Base-by-base conservation (phyloP, 1,284 basidiomycete genomes). In the Macrocystidia cucumis region DNA sequence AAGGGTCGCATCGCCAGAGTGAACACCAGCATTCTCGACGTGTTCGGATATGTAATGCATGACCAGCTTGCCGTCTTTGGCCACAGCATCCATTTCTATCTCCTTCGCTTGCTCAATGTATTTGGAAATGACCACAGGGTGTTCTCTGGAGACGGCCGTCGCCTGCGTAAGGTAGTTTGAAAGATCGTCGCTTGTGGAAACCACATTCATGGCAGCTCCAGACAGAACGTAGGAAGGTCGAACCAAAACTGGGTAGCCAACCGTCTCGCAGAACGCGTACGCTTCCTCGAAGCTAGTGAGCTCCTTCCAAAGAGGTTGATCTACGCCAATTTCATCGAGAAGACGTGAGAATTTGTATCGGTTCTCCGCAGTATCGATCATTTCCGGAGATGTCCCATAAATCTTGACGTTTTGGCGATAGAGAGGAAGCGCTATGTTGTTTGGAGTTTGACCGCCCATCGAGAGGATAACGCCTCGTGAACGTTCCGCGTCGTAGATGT, bases 31-130 rank as follows among this genome's bases (percentile, higher is more conserved):
- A 55, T 98, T 98, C 67, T 98, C 96, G 53, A 98, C 93, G 59
- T 98, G 96, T 67, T 98, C 95, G 11, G 95, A 98, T 57, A 98
- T 89, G 65, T 92, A 98, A 62, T 98, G 95, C 93, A 98, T 97
- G 57, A 98, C 72, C 77, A 98, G 83, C 71, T 96, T 91, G 29
- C 95, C 95, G 52, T 93, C 90, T 62, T 86, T 88, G 34, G 96
- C 96, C 28, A 98, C 82, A 16, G 96, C 95, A 55, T 98, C 95
- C 91, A 98, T 97, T 69, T 98, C 96, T 49, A 98, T 98, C 65
- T 98, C 96, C 72, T 98, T 98, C 29, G 95, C 95, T 54, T 95
- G 90, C 61, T 98, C 95, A 55, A 98, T 96, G 65, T 97, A 98
- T 63, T 98, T 98, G 45, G 91, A 90, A 62, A 98, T 98, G 48